These are phyloP conservation scores for Delphinella strobiligena DNA, from an alignment of 2,329 filamentous ascomycete species.

Conservation along the genomic window DNA sequence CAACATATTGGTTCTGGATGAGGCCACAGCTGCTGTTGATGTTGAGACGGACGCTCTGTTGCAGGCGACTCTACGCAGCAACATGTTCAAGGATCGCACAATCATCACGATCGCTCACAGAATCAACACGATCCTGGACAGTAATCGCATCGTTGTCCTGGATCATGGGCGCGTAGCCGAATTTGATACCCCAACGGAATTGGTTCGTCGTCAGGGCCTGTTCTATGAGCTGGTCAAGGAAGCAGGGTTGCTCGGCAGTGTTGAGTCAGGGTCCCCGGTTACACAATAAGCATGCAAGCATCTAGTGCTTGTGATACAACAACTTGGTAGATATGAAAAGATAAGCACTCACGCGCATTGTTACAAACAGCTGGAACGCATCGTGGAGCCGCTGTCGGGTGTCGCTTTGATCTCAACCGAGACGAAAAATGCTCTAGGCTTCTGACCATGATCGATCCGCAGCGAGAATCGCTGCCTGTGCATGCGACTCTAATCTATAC, in stretches of 20 bases:
- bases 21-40: conserved; percentile 74
- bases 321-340: not conserved
- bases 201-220: conserved; percentile 63
- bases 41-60: conserved; percentile 56
- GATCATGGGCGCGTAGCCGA: conserved; percentile 84
- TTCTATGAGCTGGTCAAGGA: conserved; percentile 91
- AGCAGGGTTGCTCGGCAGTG: conserved; percentile 55
- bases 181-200: conserved; percentile 73
- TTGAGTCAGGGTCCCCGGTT: conserved; percentile 12
- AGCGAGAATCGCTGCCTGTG: too few species aligned
- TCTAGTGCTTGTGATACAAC: not conserved
- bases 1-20: conserved; percentile 93
- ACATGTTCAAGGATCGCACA: conserved; percentile 74
- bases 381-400: too few species aligned
- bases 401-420: too few species aligned
- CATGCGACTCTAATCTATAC: too few species aligned
- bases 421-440: too few species aligned
- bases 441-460: too few species aligned
- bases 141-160: conserved; percentile 83
- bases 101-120: conserved; percentile 98
- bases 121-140: conserved; percentile 89
- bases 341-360: too few species aligned
- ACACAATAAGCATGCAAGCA: not conserved
- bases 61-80: conserved; percentile 50
- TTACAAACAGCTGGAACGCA: too few species aligned